These are phyloP conservation scores for Prototheca cutis DNA, from an alignment of 163 green algal genomes.

Conservation along the genomic window DNA sequence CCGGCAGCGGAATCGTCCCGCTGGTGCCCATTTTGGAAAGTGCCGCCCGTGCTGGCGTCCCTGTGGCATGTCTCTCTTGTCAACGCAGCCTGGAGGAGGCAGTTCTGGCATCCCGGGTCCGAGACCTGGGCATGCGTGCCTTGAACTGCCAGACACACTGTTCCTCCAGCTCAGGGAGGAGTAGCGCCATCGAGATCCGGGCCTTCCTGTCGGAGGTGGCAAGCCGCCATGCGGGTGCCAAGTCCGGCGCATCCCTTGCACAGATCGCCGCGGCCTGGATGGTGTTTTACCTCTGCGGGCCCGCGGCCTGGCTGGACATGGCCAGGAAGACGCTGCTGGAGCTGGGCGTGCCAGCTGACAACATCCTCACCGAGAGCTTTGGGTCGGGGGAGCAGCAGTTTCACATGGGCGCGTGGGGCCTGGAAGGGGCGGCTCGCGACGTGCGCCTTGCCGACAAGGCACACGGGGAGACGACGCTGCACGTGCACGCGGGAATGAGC, in stretches of 20 bases:
- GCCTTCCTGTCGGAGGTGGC: too few species aligned
- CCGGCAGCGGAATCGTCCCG: neutral
- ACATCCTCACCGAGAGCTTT: neutral
- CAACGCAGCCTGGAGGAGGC: neutral
- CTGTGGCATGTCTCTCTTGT: neutral
- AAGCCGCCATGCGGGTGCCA: too few species aligned
- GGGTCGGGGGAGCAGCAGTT: too few species aligned
- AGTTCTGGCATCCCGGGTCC: neutral
- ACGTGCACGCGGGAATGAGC: neutral
- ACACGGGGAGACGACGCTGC: neutral
- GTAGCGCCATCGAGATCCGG: too few species aligned
- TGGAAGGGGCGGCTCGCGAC: neutral
- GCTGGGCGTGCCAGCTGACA: neutral
- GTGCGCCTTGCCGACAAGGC: neutral
- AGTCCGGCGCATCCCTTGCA: too few species aligned
- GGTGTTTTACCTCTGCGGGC: neutral
- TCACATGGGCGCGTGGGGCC: neutral
- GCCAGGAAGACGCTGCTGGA: neutral
- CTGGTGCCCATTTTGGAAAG: constrained; percentile 3
- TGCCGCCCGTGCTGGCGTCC: neutral
- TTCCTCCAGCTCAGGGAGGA: too few species aligned
- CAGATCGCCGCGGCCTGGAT: too few species aligned
- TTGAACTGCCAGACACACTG: too few species aligned
- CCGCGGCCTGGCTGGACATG: neutral
- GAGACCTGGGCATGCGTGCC: too few species aligned